Conservation (phyloP, 2,329 filamentous ascomycete species). For the Penicillium aurantiogriseum region DNA sequence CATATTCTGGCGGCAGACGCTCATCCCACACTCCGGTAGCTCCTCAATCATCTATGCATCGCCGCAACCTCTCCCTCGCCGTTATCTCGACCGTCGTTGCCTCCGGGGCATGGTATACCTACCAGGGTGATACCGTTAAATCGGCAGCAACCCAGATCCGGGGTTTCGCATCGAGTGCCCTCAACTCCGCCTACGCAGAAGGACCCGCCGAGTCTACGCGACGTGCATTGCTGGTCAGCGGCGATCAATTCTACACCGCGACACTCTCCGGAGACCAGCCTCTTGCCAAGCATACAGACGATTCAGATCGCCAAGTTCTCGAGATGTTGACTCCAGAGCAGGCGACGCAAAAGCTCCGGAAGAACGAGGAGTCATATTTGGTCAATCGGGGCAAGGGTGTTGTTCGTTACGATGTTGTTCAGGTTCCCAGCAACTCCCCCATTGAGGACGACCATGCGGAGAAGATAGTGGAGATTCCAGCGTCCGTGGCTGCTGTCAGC, state of each 20-base stretch:
- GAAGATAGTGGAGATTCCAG: constrained; percentile 90
- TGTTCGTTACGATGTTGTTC: constrained; percentile 89
- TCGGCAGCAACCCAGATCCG: constrained; percentile 26
- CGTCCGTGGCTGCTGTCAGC: constrained; percentile 55
- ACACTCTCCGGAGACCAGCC: constrained; percentile 82
- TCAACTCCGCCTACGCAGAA: constrained; percentile 34
- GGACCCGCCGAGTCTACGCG: constrained; percentile 55
- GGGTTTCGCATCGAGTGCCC: constrained; percentile 24
- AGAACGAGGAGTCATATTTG: constrained; percentile 86
- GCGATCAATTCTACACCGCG: constrained; percentile 85
- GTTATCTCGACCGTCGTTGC: constrained; percentile 49
- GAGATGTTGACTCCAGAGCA: constrained; percentile 97
- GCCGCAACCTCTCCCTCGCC: constrained; percentile 49
- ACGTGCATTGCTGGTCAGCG: constrained; percentile 78
- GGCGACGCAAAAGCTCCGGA: constrained; percentile 82
- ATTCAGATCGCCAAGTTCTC: constrained; percentile 78
- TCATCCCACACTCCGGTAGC: constrained; percentile 35
- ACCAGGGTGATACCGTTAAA: constrained; percentile 40
- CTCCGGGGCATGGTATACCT: constrained; percentile 51
- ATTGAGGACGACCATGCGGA: constrained; percentile 98
- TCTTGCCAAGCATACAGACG: constrained; percentile 82
- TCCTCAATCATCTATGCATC: constrained; percentile 49
- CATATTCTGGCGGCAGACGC: constrained; percentile 36
- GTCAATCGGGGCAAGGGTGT: constrained; percentile 89
- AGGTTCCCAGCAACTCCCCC: constrained; percentile 92